Evolutionary conservation across 495 filamentous ascomycete genomes (phyloP).

Genomic region (Penicillium simplicissimum): DNA sequence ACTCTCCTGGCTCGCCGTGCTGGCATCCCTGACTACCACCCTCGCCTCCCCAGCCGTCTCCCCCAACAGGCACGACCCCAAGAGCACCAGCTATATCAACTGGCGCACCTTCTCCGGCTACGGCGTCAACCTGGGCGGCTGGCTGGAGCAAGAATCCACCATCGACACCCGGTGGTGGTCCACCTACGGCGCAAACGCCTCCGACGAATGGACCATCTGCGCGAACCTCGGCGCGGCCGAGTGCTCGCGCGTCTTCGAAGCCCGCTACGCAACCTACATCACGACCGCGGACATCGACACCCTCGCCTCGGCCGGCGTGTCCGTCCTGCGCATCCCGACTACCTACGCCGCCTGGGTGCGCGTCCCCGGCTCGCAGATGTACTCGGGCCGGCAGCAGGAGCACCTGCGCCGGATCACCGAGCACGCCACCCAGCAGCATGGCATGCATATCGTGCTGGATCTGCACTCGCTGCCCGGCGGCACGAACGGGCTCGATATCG

Average conservation of each 20-base stretch:
- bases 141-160: constrained; percentile 38
- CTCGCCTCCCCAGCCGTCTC: background rate
- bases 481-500: constrained; percentile 31
- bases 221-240: constrained; percentile 20
- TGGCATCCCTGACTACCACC: background rate
- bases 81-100: constrained; percentile 20
- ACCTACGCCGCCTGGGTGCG: constrained; percentile 31
- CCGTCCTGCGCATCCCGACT: constrained; percentile 35
- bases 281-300: constrained; percentile 32
- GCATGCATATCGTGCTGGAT: constrained; percentile 36
- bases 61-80: constrained; percentile 1
- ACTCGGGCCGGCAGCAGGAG: constrained; percentile 31
- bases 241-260: constrained; percentile 28
- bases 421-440: constrained; percentile 31
- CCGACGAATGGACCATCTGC: constrained; percentile 38
- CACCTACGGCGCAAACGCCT: constrained; percentile 20
- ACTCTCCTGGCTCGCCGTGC: background rate
- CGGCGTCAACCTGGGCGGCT: constrained; percentile 37
- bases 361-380: constrained; percentile 32
- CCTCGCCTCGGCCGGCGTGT: constrained; percentile 25
- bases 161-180: constrained; percentile 33
- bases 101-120: constrained; percentile 31
- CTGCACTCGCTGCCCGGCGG: constrained; percentile 38
- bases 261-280: constrained; percentile 35
- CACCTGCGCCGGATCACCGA: constrained; percentile 29